Base-by-base conservation (phyloP, 176 grass and related monocot genomes). In the Pharus latifolius region DNA sequence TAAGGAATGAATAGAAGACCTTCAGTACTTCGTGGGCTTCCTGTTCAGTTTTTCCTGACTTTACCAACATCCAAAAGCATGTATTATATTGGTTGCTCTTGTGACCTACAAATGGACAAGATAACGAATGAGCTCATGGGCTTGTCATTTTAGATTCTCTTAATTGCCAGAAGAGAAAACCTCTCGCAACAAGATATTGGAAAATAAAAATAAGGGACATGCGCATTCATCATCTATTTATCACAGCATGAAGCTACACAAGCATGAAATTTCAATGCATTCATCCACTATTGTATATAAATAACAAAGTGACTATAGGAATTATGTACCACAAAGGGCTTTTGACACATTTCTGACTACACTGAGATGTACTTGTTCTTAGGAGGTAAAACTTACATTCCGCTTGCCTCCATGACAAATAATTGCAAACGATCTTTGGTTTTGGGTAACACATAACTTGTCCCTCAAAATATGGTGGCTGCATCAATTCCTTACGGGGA, bases 51-150 rank as follows among this genome's bases (percentile, higher is more conserved):
- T 85, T 88, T 62, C 92, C 92, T 63, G 85, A 96, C 60, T 91
- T 96, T 50, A 96, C 79, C 67, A 96, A 57, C 88, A 88, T 86
- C 88, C 92, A 96, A 25, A 96, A 95, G 33, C 85, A 91, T 72
- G 85, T 91, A 60, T 79, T 91, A 60, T 91, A 91, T 74, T 96
- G 92, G 75, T 96, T 96, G 62, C 67, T 63, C 56, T 68, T 78
- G 22, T 96, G 92, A 72, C 92, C 92, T 96, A 32, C 66, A 81
- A 80, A 74, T 65, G 41, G 22, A 53, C 12, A 3, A 37, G 49
- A 22, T 6, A 84, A 76, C 5, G 25, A 23, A 28, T 68, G 7
- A 70, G 43, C 15, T 82, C 56, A 42, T 29, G 12, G 19, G 3
- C 54, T 57, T 63, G 0, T 51, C 60, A 31, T 58, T 62, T 17